Base-by-base conservation (phyloP, 371 early-diverging fungal genomes). In the Capniomyces stellatus region DNA sequence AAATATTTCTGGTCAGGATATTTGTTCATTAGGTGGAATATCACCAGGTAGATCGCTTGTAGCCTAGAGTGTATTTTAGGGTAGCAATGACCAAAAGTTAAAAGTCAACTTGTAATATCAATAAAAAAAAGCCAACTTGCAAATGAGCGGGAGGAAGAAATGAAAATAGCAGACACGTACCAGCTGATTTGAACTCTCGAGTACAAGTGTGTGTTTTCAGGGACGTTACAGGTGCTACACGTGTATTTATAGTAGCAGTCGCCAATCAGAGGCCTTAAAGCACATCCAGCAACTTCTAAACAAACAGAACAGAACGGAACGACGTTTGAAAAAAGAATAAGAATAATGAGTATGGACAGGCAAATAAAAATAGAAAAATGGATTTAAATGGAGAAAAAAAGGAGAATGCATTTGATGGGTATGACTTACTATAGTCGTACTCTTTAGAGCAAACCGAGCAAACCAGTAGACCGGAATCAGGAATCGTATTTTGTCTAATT, bases 1-100 rank as follows among this genome's bases (percentile, higher is more conserved):
- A 87, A 82, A 60, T 75, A 87, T 54, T 71, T 71, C 39, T 75
- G 77, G 0, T 75, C 77, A 3, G 76, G 74, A 48, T 80, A 69
- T 0, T 64, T 61, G 13, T 64, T 62, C 50, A 79, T 75, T 29
- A 88, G 54, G 51, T 84, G 79, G 67, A 82, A 87, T 29, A 88
- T 64, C 2, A 79, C 79, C 22, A 85, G 60, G 47, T 85, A 83
- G 13, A 86, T 80, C 27, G 82, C 75, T 15, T 76, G 72, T 10
- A 82, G 74, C 83, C 75, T 46, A 12, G 27, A 46, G 21, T 46
- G 27, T 46, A 46, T 10, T 46, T 46, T 10, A 12, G 21, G 21
- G 6, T 23, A 6, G 23, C 46, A 6, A 46, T 35, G 10, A 19
- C n/a, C n/a, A n/a, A n/a, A n/a, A n/a, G n/a, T n/a, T n/a, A n/a